Evolutionary conservation across 495 filamentous ascomycete genomes (phyloP).

Genomic region (Aspergillus cavernicola): DNA sequence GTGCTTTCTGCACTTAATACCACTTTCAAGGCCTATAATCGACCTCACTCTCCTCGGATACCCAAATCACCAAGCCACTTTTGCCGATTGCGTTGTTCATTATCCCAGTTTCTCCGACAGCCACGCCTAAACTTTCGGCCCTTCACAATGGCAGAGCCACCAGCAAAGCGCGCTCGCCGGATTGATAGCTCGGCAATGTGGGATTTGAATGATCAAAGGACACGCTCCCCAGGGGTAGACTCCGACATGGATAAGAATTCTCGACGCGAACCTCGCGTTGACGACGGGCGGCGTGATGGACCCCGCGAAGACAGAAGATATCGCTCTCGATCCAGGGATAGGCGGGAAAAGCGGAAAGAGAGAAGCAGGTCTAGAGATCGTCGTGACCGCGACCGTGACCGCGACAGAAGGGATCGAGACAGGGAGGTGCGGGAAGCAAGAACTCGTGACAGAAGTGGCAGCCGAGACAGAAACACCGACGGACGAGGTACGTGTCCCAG

Average conservation of each 20-base stretch:
- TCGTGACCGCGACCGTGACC: conserved; percentile 30
- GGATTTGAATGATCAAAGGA: conserved; percentile 41
- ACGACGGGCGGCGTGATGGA: conserved; percentile 29
- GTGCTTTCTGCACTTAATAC: neutral
- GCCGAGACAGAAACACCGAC: conserved; percentile 43
- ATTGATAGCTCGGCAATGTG: conserved; percentile 53
- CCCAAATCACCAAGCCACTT: neutral
- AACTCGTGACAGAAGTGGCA: conserved; percentile 44
- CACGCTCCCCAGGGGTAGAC: conserved; percentile 26
- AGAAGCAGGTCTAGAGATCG: conserved; percentile 46
- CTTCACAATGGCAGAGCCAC: conserved; percentile 47
- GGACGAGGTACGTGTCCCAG: conserved; percentile 33
- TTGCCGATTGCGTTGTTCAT: neutral
- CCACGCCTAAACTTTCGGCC: neutral
- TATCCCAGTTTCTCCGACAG: neutral
- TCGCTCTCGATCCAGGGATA: conserved; percentile 42
- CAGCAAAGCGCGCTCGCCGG: conserved; percentile 51
- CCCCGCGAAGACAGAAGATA: conserved; percentile 37
- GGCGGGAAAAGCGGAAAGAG: conserved; percentile 37
- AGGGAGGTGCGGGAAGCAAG: conserved; percentile 35
- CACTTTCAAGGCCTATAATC: neutral
- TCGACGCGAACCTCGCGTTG: conserved; percentile 30
- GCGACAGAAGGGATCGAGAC: conserved; percentile 36
- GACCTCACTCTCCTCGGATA: neutral
- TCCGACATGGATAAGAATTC: conserved; percentile 36